A percentile compares a stretch with the other conserved stretches of the same genome.
phyloP scores from a whole-genome alignment of 2,329 filamentous ascomycete genomes.

The Cercospora canescens region DNA sequence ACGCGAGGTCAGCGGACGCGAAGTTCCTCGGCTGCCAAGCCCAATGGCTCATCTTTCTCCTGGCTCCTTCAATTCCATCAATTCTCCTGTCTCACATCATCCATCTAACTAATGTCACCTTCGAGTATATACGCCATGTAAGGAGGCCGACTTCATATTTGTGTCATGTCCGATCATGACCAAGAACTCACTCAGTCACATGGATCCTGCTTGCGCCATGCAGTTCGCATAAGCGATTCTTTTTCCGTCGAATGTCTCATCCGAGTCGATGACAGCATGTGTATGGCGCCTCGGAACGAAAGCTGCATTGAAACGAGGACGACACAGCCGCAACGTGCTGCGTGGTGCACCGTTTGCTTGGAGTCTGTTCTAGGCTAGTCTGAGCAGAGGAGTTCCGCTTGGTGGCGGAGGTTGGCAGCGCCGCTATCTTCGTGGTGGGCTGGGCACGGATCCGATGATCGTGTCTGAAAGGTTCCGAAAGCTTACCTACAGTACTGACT shows the following conservation, averaged over 20 bases:
- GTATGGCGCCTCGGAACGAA: not conserved
- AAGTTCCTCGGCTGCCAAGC: not conserved
- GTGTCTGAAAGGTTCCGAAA: not conserved
- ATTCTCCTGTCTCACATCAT: no score
- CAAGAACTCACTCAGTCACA: no score
- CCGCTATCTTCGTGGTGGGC: not conserved
- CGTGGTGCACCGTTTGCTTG: not conserved
- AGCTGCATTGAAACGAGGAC: not conserved
- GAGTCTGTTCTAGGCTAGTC: not conserved
- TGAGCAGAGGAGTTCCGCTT: not conserved
- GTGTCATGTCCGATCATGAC: no score
- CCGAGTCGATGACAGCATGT: not conserved
- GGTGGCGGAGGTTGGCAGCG: slow-evolving; percentile 3
- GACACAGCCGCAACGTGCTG: not conserved
- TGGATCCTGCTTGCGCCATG: no score
- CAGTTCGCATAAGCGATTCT: no score
- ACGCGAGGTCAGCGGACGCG: not conserved
- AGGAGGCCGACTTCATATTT: no score
- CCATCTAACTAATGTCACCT: no score
- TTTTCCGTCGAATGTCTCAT: not conserved
- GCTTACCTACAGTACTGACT: not conserved
- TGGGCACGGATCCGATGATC: slow-evolving; percentile 2
- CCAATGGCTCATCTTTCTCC: not conserved
- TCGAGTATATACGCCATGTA: no score
- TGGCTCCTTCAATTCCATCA: no score